Evolutionary conservation across 2,329 filamentous ascomycete species (phyloP), one percentile per base, ranked within the genome.

Genomic region (Lasiodiplodia hormozganensis): DNA sequence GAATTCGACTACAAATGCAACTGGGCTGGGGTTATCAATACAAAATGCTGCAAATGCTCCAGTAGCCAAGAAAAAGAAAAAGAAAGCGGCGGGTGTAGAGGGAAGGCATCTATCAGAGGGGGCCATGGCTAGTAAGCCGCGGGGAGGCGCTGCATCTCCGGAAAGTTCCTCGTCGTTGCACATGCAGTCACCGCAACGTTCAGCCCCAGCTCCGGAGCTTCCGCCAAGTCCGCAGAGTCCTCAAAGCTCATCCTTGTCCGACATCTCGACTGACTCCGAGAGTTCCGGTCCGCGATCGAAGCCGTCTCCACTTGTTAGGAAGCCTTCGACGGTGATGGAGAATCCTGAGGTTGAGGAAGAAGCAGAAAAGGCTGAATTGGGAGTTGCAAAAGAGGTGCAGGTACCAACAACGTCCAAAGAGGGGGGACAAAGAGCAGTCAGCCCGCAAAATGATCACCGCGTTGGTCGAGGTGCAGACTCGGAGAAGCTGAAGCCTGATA

Each of bases 51-150:
- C 78, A 14, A 73, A 75, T 43, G 74, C 74, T 53, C 81, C 81
- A 12, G 81, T 83, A 8, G 78, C 77, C 58, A 82, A 79, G 70
- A 82, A 79, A 70, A 82, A 80, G 69, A 77, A 78, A 52, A 78
- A 77, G 51, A 71, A 78, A 3, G 69, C 74, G 18, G 76, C 76
- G 16, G 76, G 76, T 10, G 72, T 74, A 3, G 75, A 82, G 65
- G 82, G 82, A 25, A 76, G 77, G 31, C 79, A 81, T 70, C 73
- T 85, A 21, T 75, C 80, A 4, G 74, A 86, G 69, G 88, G 87
- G 14, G 87, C 85, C 11, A 81, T 89, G 73, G 82, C 82, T 12
- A 83, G 73, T 25, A 77, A 85, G 72, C 79, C 83, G 2, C 84
- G 79, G 68, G 86, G 84, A 3, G 83, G 85, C 2, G 81, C 82